phyloP scores from a whole-genome alignment of 1,284 basidiomycete species.

The Pseudozyma sp. region DNA sequence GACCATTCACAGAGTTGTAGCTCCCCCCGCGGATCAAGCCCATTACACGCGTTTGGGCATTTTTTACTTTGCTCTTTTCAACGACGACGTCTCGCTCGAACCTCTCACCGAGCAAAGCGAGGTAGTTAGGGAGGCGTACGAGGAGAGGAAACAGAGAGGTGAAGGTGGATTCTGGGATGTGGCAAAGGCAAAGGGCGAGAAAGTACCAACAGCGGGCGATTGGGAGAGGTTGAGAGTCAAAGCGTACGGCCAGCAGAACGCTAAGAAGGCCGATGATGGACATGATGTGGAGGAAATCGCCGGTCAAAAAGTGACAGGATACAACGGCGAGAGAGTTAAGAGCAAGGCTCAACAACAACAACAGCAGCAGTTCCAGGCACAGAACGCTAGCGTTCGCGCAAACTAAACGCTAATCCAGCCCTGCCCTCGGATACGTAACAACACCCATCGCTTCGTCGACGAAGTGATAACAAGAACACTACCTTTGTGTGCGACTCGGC shows the following conservation, averaged over 20 bases:
- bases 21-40: constrained; percentile 70
- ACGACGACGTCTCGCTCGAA: constrained; percentile 67
- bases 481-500: background rate
- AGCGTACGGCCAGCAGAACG: constrained; percentile 63
- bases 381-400: constrained; percentile 13
- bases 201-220: constrained; percentile 62
- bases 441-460: too few species aligned
- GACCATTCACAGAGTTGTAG: constrained; percentile 70
- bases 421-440: too few species aligned
- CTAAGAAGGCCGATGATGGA: constrained; percentile 63
- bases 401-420: constrained; percentile 11
- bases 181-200: constrained; percentile 34
- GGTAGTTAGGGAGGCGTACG: constrained; percentile 59
- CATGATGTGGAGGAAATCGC: constrained; percentile 65
- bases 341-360: constrained; percentile 10
- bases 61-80: constrained; percentile 70
- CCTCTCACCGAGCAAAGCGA: constrained; percentile 65
- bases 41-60: constrained; percentile 69
- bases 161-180: constrained; percentile 57
- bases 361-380: background rate
- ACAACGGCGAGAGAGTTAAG: constrained; percentile 51
- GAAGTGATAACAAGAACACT: background rate
- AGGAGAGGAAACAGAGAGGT: constrained; percentile 3
- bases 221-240: constrained; percentile 66
- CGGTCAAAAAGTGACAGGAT: constrained; percentile 57